phyloP scores from a whole-genome alignment of 208 protist genomes.

The Phytomonas francai region DNA sequence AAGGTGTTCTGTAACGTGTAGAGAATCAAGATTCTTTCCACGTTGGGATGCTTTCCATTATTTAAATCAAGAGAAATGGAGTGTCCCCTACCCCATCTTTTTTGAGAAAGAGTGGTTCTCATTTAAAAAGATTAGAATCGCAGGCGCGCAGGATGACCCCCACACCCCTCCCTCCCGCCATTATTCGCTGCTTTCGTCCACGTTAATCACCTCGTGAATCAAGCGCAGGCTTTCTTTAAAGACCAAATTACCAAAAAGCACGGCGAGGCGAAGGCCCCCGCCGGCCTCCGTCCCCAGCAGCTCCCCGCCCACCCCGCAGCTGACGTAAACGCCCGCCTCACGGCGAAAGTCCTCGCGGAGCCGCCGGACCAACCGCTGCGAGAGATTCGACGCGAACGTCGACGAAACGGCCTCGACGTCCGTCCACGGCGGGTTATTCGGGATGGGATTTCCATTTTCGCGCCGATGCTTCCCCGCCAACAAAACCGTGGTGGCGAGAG shows the following conservation, averaged over 20 bases:
- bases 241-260: slow-evolving; percentile 36
- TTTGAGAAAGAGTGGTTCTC: no score
- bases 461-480: no score
- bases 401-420: slow-evolving; percentile 23
- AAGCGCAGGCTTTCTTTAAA: slow-evolving; percentile 21
- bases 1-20: no score
- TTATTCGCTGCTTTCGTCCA: not conserved
- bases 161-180: no score
- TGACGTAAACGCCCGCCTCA: slow-evolving; percentile 31
- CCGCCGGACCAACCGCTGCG: slow-evolving; percentile 29
- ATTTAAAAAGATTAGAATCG: no score
- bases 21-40: no score
- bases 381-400: slow-evolving; percentile 31
- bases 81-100: no score
- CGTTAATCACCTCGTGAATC: slow-evolving; percentile 1
- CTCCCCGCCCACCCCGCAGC: slow-evolving; percentile 44
- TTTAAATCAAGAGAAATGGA: not conserved
- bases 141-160: no score
- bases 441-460: no score
- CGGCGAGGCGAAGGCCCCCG: slow-evolving; percentile 31
- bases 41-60: no score
- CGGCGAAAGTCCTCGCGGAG: slow-evolving; percentile 5
- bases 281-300: slow-evolving; percentile 49
- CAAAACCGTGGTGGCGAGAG: no score
- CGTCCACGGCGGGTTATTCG: no score